Base-by-base conservation (phyloP, 805 yeast species). In the Wickerhamomyces chambardii region DNA sequence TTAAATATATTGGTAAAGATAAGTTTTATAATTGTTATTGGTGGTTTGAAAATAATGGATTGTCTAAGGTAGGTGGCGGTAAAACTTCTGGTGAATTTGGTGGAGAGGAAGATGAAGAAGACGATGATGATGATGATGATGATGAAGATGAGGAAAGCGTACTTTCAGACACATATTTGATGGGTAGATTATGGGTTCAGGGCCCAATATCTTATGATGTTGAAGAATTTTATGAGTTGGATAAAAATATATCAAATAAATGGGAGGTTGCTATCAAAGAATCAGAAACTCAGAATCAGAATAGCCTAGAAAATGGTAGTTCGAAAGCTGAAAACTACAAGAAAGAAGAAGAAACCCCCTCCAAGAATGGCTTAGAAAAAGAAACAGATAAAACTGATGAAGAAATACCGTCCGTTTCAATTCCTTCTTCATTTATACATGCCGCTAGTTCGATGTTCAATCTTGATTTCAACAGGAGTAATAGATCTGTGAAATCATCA, bases 31-130 rank as follows among this genome's bases (percentile, higher is more conserved):
- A 92, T 60, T 66, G 89, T 44, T 92, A 90, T 55, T 92, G 95
- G 95, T 92, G 95, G 95, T 77, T 87, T 51, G 97, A 90, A 50
- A 68, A 69, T 42, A 81, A 82, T 50, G 98, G 97, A 1, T 64
- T 86, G 32, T 85, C 87, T 4, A 64, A 66, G 7, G 48, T 67
- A 28, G 65, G 62, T 34, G 63, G 62, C 11, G 53, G 57, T 27
- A 64, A 58, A 29, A 46, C 59, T 15, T 38, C 43, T 12, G 43
- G 44, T 15, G 47, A 33, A 10, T 48, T 45, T 28, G 51, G 46
- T 5, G 59, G 47, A 1, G 61, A 47, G 2, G 56, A 55, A 1
- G 45, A 43, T 6, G 62, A 50, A 16, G 70, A 53, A 0, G 73
- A 56, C 4, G 73, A 63, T 1, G 68, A 65, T 11, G 62, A 60